phyloP scores from a whole-genome alignment of 306 rosid species.

The Dryas octopetala region DNA sequence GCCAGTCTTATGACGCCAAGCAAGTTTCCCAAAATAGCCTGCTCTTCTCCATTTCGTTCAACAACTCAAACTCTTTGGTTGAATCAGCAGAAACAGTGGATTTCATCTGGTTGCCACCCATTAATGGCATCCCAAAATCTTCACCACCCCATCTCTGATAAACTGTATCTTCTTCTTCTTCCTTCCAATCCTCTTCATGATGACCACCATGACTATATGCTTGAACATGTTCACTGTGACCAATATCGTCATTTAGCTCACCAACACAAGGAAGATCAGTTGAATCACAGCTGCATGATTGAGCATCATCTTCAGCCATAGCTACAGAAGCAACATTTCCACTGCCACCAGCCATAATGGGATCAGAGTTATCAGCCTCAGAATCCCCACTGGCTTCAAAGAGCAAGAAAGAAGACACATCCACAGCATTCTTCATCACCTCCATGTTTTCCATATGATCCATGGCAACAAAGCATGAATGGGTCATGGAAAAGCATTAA shows the following conservation, averaged over 20 bases:
- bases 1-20: constrained; percentile 57
- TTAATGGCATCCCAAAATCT: constrained; percentile 20
- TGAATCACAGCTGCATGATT: constrained; percentile 59
- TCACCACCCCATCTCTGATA: constrained; percentile 33
- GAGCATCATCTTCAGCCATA: constrained; percentile 51
- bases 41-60: constrained; percentile 82
- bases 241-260: constrained; percentile 23
- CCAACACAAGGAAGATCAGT: constrained; percentile 24
- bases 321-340: constrained; percentile 5
- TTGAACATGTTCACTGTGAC: neutral
- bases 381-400: constrained; percentile 87
- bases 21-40: constrained; percentile 92
- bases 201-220: constrained; percentile 12
- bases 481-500: neutral
- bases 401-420: constrained; percentile 46
- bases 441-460: constrained; percentile 22
- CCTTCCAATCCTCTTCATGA: constrained; percentile 19
- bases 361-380: constrained; percentile 34
- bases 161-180: constrained; percentile 4
- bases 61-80: constrained; percentile 34
- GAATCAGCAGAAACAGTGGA: constrained; percentile 57
- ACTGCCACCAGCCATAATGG: constrained; percentile 15
- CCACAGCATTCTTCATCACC: constrained; percentile 16
- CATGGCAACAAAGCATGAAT: neutral
- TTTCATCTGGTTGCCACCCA: constrained; percentile 24